Base-by-base conservation (phyloP, 495 filamentous ascomycete genomes). In the Podospora appendiculata region DNA sequence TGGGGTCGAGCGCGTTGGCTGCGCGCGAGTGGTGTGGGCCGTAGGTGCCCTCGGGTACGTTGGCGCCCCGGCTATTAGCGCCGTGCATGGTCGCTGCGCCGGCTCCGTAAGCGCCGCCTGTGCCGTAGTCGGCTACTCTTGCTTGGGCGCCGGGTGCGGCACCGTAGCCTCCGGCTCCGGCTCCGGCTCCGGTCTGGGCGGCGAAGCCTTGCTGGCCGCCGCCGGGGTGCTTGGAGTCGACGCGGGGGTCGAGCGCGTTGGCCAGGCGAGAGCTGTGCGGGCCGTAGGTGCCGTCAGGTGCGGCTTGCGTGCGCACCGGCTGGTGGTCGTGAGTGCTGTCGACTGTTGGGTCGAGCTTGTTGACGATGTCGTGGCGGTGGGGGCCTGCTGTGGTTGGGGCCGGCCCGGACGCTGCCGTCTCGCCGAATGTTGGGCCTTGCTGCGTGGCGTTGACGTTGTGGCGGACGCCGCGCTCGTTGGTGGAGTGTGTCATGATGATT, bases 331-430 rank as follows among this genome's bases (percentile, higher is more conserved):
- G 64, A 16, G 75, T 71, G 44, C 86, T 59, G 69, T 79, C 82
- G 45, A 87, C 77, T 45, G 53, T 49, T 1, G 65, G 66, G 65
- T 87, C 88, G 60, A 86, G 73, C 57, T 88, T 89, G 74, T 88
- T 79, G 54, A 87, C 62, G 38, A 88, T 54, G 56, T 75, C 70
- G 41, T 82, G 84, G 75, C 58, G 60, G 66, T 82, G 80, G 32
- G 74, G 79, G 12, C 77, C 77, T 5, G 60, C 57, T 0, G 65
- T 68, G 9, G 61, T 59, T 12, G 55, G 58, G 3, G 65, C 65
- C 1, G 65, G 60, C 17, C 65, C 65, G 0, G 64, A 65, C 50
- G 59, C 55, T 8, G 59, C 32, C 10, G 58, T 54, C 36, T 56
- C 41, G 49, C 64, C 62, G 49, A 52, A 61, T 47, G 52, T 58